Evolutionary conservation across 345 rosid genomes (phyloP), one percentile per base, ranked within the genome.

Genomic region (Syzygium jambos): DNA sequence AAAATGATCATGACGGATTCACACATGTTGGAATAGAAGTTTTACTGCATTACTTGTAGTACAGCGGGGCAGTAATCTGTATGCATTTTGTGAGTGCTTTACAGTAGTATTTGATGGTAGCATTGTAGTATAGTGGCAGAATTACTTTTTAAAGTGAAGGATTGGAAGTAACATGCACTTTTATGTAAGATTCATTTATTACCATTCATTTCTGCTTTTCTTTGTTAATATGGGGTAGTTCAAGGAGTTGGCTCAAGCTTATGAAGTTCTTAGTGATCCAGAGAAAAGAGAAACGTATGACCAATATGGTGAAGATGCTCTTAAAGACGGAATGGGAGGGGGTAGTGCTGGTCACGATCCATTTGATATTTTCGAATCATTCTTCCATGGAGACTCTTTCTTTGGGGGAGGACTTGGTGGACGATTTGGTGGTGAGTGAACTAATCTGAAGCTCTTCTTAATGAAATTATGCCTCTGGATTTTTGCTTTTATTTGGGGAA

Each of bases 311-410:
- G 95, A 93, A 90, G 95, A 93, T 90, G 97, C 91, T 51, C 93
- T 95, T 52, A 94, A 94, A 85, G 95, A 95, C 86, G 97, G 97
- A 88, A 93, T 93, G 95, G 97, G 95, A 41, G 95, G 94, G 46
- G 93, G 95, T 7, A 92, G 93, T 78, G 86, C 90, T 52, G 89
- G 89, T 78, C 94, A 93, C 85, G 90, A 88, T 89, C 97, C 97
- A 43, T 94, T 92, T 86, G 95, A 95, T 87, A 90, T 95, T 57
- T 94, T 95, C 83, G 91, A 95, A 52, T 89, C 93, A n/a, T 90
- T 95, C 87, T 95, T 94, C 54, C 84, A 82, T 30, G 68, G 88
- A 41, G 57, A 84, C 63, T 92, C 30, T 68, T 90, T 56, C 63
- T 86, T 86, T 85, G 16, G 63, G 38, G 86, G 49, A 57, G 63